A percentile compares a stretch with the other conserved stretches of the same genome.
These are phyloP conservation scores for Moniliophthora roreri DNA, from an alignment of 1,284 basidiomycete genomes.

Conservation along the genomic window DNA sequence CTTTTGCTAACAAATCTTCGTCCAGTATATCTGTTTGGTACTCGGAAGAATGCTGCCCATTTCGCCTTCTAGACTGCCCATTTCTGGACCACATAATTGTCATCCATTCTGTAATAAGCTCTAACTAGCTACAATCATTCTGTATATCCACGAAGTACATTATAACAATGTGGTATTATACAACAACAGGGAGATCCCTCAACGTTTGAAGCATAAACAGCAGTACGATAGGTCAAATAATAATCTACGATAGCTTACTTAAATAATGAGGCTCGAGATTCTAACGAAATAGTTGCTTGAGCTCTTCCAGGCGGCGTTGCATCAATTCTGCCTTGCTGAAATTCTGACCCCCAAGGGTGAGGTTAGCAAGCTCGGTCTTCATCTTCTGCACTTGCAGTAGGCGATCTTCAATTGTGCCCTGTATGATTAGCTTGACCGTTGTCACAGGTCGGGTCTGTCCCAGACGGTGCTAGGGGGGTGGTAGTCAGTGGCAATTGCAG, in stretches of 20 bases:
- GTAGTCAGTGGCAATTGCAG: conserved; percentile 15
- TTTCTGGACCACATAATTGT: background rate
- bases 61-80: conserved; percentile 63
- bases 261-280: no score
- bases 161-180: background rate
- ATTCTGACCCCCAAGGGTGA: conserved; percentile 76
- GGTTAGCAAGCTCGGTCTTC: conserved; percentile 91
- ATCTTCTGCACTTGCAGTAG: conserved; percentile 90
- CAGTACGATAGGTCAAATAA: no score
- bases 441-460: conserved; percentile 91
- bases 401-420: conserved; percentile 89
- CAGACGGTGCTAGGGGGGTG: conserved; percentile 71
- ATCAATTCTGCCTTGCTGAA: conserved; percentile 62
- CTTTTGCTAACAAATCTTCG: background rate
- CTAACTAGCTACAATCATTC: no score
- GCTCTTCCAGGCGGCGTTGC: no score
- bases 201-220: no score
- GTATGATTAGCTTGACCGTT: conserved; percentile 91
- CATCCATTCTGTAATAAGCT: background rate
- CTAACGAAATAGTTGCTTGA: no score
- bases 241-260: no score
- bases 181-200: no score
- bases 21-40: conserved; percentile 71
- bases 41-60: conserved; percentile 69
- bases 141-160: background rate